Conservation (phyloP, 2,329 filamentous ascomycete genomes). For the Aspergillus quadricinctus region DNA sequence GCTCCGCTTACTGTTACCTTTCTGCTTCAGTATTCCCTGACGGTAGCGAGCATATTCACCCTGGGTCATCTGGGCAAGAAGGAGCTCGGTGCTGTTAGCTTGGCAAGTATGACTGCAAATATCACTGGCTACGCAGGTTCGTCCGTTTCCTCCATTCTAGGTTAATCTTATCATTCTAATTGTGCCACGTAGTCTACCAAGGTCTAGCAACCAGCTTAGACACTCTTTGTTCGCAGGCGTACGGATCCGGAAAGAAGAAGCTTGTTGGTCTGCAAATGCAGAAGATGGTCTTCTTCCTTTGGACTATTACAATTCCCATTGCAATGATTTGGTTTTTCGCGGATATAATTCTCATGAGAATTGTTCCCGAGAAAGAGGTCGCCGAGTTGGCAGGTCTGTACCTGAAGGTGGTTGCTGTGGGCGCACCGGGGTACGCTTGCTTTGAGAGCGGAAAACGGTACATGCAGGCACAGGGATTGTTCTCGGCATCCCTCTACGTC, state of each 20-base stretch:
- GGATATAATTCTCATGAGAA: constrained; percentile 58
- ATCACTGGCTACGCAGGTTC: constrained; percentile 63
- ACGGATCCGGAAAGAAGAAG: constrained; percentile 83
- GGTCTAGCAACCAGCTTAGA: constrained; percentile 87
- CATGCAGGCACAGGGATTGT: constrained; percentile 83
- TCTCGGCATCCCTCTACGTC: constrained; percentile 76
- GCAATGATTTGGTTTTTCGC: constrained; percentile 66
- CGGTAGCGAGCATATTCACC: constrained; percentile 75
- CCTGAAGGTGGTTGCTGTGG: constrained; percentile 63
- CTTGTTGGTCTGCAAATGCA: constrained; percentile 82
- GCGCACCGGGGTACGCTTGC: constrained; percentile 69
- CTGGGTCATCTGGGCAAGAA: constrained; percentile 71
- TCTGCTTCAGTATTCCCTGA: constrained; percentile 76
- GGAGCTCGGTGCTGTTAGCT: constrained; percentile 62
- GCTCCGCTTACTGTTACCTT: constrained; percentile 69
- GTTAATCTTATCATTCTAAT: neutral
- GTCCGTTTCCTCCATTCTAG: neutral
- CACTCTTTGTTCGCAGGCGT: constrained; percentile 89
- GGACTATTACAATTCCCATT: constrained; percentile 68
- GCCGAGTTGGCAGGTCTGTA: constrained; percentile 70
- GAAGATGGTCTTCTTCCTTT: constrained; percentile 74
- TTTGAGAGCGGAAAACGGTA: constrained; percentile 83
- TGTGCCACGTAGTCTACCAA: constrained; percentile 57
- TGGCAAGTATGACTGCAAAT: constrained; percentile 73
- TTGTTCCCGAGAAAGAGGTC: constrained; percentile 69